These are phyloP conservation scores for Chrysoporthe austroafricana DNA, from an alignment of 2,329 filamentous ascomycete species.

Conservation along the genomic window DNA sequence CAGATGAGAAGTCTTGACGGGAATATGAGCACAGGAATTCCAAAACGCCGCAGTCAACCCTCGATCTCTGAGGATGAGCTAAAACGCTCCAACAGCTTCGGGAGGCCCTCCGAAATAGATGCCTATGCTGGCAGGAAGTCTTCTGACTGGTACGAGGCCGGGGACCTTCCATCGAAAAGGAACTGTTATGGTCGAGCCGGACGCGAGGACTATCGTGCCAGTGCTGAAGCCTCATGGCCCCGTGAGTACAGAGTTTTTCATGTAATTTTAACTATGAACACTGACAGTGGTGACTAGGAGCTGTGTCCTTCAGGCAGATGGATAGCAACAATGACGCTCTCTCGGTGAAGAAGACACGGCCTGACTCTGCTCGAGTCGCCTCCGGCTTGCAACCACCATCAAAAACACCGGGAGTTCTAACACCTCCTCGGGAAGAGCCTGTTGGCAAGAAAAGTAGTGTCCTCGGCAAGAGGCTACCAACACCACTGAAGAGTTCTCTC, in stretches of 20 bases:
- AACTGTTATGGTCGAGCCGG: not conserved
- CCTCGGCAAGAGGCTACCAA: not conserved
- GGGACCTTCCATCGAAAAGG: not conserved
- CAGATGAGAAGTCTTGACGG: slow-evolving; percentile 56
- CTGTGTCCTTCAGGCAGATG: slow-evolving; percentile 27
- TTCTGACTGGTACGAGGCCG: not conserved
- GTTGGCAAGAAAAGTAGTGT: not conserved
- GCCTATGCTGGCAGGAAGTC: not conserved
- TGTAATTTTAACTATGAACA: not conserved
- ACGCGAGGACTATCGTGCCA: not conserved
- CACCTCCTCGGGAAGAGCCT: slow-evolving; percentile 23
- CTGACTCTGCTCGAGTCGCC: slow-evolving; percentile 9
- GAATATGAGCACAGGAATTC: slow-evolving; percentile 31
- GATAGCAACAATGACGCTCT: slow-evolving; percentile 27
- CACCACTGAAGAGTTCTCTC: slow-evolving; percentile 26
- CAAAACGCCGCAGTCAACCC: slow-evolving; percentile 31
- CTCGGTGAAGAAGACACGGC: slow-evolving; percentile 27
- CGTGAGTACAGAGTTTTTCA: not conserved
- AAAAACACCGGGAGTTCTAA: slow-evolving; percentile 5
- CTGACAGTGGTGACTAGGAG: slow-evolving; percentile 14
- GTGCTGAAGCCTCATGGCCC: not conserved
- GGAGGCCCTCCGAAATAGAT: slow-evolving; percentile 15
- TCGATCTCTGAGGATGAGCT: slow-evolving; percentile 27
- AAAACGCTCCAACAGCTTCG: slow-evolving; percentile 17
- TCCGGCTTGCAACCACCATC: slow-evolving; percentile 6